A percentile compares a stretch with the other conserved stretches of the same genome.
Evolutionary conservation across 345 rosid genomes (phyloP).

Genomic region (Rhizophora apiculata): DNA sequence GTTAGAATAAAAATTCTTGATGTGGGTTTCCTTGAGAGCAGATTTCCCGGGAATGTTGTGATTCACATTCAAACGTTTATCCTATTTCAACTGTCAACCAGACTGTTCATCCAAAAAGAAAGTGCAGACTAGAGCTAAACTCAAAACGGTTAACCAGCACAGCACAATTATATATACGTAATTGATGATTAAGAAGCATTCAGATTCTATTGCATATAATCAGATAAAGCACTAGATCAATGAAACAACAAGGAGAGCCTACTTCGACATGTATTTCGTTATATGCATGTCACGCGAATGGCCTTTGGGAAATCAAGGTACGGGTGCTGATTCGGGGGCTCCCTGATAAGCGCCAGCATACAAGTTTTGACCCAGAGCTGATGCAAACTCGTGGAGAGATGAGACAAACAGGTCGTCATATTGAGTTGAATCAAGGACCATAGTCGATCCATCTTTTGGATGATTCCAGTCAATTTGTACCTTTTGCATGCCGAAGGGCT

Average conservation of each 20-base stretch:
- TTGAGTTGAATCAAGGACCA: slow-evolving; percentile 28
- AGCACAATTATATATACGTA: slow-evolving; percentile 2
- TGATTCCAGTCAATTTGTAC: slow-evolving; percentile 24
- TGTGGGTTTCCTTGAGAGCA: no score
- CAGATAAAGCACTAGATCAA: background rate
- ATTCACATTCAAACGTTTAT: no score
- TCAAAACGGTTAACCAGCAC: background rate
- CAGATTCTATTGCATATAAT: background rate
- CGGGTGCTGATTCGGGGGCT: slow-evolving; percentile 22
- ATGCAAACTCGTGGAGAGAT: slow-evolving; percentile 19
- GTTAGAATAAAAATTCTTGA: no score
- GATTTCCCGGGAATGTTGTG: no score
- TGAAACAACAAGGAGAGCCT: slow-evolving; percentile 7
- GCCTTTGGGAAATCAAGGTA: slow-evolving; percentile 33
- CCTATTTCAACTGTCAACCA: no score
- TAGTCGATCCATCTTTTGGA: slow-evolving; percentile 20
- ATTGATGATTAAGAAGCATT: background rate
- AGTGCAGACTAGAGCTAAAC: no score
- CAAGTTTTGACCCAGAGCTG: slow-evolving; percentile 27
- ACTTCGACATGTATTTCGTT: slow-evolving; percentile 21
- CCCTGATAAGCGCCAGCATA: slow-evolving; percentile 29
- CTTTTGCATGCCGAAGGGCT: slow-evolving; percentile 20
- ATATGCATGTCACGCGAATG: slow-evolving; percentile 9
- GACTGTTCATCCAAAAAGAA: no score
- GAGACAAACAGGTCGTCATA: slow-evolving; percentile 27